These are phyloP conservation scores for Komagataella kurtzmanii DNA, from an alignment of 805 yeast species.

Conservation along the genomic window DNA sequence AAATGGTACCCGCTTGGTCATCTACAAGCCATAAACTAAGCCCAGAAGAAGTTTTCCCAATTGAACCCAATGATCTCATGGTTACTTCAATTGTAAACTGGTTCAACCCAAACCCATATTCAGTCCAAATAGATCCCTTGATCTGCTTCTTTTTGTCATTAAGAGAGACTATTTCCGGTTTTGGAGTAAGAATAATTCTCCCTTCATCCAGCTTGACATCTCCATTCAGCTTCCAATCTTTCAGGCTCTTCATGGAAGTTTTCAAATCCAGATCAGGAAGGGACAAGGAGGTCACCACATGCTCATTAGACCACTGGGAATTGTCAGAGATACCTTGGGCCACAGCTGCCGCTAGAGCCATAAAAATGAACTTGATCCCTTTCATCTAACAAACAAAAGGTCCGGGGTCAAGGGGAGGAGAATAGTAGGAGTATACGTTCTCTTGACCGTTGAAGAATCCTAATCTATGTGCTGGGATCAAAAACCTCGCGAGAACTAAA, in stretches of 20 bases:
- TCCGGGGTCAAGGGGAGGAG: background rate
- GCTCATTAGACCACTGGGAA: background rate
- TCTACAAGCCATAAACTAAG: slow-evolving; percentile 43
- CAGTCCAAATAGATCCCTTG: slow-evolving; percentile 33
- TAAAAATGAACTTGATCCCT: background rate
- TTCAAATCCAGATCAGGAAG: slow-evolving; percentile 1
- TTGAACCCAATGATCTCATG: slow-evolving; percentile 44
- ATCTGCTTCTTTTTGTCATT: slow-evolving; percentile 12
- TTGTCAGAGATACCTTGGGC: background rate
- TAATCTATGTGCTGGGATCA: background rate
- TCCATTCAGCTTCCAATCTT: slow-evolving; percentile 14
- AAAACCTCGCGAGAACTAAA: background rate
- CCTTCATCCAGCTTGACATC: slow-evolving; percentile 33
- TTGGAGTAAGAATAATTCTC: slow-evolving; percentile 37
- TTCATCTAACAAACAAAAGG: background rate
- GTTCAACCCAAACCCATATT: slow-evolving; percentile 13
- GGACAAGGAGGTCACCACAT: background rate
- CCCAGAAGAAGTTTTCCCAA: slow-evolving; percentile 40
- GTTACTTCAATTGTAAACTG: slow-evolving; percentile 40
- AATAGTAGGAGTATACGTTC: background rate
- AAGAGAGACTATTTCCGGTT: slow-evolving; percentile 11
- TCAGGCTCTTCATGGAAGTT: background rate
- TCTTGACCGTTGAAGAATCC: background rate
- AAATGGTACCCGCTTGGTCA: slow-evolving; percentile 5
- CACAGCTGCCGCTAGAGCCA: background rate